These are phyloP conservation scores for Melastoma malabathricum DNA, from an alignment of 345 rosid species.

Conservation along the genomic window DNA sequence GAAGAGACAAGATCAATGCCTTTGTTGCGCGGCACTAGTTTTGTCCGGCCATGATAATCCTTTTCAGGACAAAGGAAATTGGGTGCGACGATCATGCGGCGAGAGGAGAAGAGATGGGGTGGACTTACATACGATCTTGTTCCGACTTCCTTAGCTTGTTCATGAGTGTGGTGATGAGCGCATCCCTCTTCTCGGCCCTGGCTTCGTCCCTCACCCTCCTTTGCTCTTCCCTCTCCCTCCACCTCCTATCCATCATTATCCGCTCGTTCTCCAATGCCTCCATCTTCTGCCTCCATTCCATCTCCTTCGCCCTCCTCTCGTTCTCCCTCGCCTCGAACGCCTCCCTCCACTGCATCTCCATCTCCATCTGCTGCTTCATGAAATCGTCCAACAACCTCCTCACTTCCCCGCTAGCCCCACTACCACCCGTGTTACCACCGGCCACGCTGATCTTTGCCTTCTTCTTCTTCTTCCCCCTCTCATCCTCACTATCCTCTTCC, in stretches of 20 bases:
- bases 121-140: conserved; percentile 20
- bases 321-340: conserved; percentile 59
- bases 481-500: conserved; percentile 40
- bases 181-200: conserved; percentile 91
- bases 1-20: too few relatives aligned
- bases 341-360: conserved; percentile 86
- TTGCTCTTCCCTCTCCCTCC: conserved; percentile 93
- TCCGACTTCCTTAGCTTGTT: conserved; percentile 49
- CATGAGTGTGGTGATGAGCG: conserved; percentile 61
- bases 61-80: too few relatives aligned
- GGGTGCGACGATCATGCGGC: too few relatives aligned
- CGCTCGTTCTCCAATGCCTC: conserved; percentile 78
- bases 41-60: too few relatives aligned
- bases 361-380: conserved; percentile 68
- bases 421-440: conserved; percentile 6
- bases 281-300: conserved; percentile 86
- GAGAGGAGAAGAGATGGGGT: too few relatives aligned
- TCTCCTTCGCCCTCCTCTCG: conserved; percentile 66
- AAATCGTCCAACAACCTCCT: conserved; percentile 57
- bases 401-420: conserved; percentile 12
- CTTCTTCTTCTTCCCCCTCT: conserved; percentile 37
- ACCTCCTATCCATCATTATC: conserved; percentile 61
- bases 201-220: conserved; percentile 74
- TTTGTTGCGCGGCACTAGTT: too few relatives aligned
- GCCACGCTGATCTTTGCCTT: conserved; percentile 22